Evolutionary conservation across 441 rosid genomes (phyloP).

Genomic region (Syzygium malaccense): DNA sequence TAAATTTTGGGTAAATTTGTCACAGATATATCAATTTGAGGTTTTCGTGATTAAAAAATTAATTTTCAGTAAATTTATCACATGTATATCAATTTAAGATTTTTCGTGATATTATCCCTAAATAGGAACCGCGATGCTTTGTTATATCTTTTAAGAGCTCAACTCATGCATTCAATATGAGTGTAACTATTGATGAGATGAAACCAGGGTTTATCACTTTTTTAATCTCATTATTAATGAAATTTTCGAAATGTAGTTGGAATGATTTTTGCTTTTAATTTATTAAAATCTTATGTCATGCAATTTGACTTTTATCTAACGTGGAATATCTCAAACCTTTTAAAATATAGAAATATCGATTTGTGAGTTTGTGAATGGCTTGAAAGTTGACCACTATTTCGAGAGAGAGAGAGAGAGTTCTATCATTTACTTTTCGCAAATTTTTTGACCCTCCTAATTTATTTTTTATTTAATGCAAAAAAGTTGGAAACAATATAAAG

Average conservation of each 20-base stretch:
- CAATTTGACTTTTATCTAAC: not conserved
- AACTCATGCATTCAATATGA: not conserved
- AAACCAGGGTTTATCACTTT: not conserved
- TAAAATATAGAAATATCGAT: not conserved
- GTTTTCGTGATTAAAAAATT: too few species aligned
- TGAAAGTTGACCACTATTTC: not conserved
- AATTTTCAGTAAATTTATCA: too few species aligned
- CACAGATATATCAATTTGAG: too few species aligned
- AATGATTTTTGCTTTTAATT: not conserved
- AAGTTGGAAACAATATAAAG: not conserved
- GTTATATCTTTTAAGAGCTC: not conserved
- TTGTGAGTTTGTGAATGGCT: not conserved
- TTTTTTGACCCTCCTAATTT: not conserved
- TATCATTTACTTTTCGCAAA: not conserved
- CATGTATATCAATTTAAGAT: too few species aligned
- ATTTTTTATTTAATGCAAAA: not conserved
- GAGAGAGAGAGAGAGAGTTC: not conserved
- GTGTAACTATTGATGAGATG: not conserved
- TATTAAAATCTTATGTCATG: not conserved
- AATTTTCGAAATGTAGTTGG: not conserved
- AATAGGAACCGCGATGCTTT: not conserved
- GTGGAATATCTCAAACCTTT: not conserved
- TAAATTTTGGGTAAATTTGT: too few species aligned
- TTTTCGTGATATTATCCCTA: not conserved
- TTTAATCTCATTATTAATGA: not conserved